Conservation (phyloP, 2,329 filamentous ascomycete species). For the Chalaropsis thielavioides region DNA sequence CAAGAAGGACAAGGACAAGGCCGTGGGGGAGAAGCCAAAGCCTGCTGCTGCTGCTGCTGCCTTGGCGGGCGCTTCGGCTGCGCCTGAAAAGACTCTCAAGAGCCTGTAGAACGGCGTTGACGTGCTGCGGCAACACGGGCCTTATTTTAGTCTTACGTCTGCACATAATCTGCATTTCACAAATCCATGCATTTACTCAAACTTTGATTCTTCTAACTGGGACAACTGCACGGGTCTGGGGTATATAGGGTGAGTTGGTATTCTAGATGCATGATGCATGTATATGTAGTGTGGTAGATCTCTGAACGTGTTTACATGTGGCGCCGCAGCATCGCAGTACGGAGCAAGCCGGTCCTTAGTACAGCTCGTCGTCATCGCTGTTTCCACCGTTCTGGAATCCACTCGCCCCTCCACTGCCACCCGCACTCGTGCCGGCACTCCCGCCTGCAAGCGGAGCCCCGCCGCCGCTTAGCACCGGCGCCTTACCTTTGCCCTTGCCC, state of each 20-base stretch:
- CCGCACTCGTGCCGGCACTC: not conserved
- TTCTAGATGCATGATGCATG: no score
- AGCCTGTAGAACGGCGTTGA: not conserved
- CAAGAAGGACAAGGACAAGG: not conserved
- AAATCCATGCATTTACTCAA: not conserved
- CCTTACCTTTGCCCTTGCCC: slow-evolving; percentile 45
- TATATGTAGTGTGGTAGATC: not conserved
- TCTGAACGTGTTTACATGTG: no score
- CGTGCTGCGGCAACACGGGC: not conserved
- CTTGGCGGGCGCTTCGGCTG: not conserved
- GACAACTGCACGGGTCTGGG: not conserved
- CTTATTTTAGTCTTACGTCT: not conserved
- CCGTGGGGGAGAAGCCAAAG: no score
- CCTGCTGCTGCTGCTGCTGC: not conserved
- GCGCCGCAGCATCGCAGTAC: no score
- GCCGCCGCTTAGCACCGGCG: not conserved
- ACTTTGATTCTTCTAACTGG: no score
- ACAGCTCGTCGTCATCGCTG: slow-evolving; percentile 43
- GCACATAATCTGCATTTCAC: not conserved
- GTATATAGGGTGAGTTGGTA: no score
- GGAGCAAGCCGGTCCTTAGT: no score
- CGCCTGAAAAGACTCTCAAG: not conserved
- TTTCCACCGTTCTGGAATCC: slow-evolving; percentile 40
- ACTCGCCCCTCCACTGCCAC: slow-evolving; percentile 21
- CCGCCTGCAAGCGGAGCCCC: not conserved